Evolutionary conservation across 2,329 filamentous ascomycete species (phyloP).

Genomic region (Colletotrichum tofieldiae): DNA sequence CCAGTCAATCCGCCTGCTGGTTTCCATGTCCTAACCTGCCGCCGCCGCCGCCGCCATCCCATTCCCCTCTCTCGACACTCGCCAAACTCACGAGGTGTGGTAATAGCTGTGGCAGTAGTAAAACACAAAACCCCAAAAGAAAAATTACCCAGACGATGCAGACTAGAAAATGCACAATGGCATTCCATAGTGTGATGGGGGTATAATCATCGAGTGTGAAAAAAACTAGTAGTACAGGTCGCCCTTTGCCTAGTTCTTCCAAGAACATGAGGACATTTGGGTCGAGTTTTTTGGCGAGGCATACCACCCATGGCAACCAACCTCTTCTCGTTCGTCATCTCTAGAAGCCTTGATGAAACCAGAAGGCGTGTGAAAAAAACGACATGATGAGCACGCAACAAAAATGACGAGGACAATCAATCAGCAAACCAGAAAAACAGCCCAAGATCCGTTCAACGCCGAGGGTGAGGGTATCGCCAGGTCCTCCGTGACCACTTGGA

Average conservation of each 20-base stretch:
- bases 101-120: not conserved
- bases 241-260: constrained; percentile 12
- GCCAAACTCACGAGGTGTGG: not conserved
- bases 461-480: constrained; percentile 44
- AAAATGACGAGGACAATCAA: not conserved
- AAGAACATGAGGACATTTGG: not conserved
- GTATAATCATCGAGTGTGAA: constrained; percentile 41
- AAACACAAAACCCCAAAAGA: not conserved
- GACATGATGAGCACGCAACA: constrained; percentile 33
- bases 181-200: constrained; percentile 36
- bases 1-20: not conserved
- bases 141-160: constrained; percentile 24
- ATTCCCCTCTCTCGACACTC: not conserved
- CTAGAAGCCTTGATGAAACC: constrained; percentile 16
- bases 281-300: constrained; percentile 18
- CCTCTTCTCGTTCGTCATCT: constrained; percentile 29
- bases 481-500: constrained; percentile 37
- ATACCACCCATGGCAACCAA: not conserved
- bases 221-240: constrained; percentile 39
- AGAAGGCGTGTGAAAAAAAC: constrained; percentile 1
- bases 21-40: not conserved
- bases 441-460: constrained; percentile 39
- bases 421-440: constrained; percentile 9
- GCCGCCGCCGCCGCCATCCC: not conserved
- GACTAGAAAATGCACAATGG: constrained; percentile 26